These are phyloP conservation scores for Cladosporium colombiae DNA, from an alignment of 2,329 filamentous ascomycete genomes.

Conservation along the genomic window DNA sequence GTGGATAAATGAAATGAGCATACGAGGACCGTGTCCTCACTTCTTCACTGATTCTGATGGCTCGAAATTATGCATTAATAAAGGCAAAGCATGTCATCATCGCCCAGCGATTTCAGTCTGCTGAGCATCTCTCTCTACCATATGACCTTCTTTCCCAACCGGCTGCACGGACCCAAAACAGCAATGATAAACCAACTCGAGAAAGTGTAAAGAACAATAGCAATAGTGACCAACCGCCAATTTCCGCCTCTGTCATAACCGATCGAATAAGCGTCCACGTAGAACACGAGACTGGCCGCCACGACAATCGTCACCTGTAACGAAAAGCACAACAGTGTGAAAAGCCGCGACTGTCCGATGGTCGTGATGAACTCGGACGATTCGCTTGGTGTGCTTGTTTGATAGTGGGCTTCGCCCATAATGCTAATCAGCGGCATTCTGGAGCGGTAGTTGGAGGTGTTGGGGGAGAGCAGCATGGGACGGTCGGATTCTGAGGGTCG, in stretches of 20 bases:
- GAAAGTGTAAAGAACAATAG: background rate
- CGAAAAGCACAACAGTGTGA: background rate
- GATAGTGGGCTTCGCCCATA: background rate
- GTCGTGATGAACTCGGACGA: background rate
- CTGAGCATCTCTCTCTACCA: background rate
- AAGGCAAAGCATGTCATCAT: background rate
- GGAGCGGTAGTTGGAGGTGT: background rate
- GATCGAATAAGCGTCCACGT: background rate
- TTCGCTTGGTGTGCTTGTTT: background rate
- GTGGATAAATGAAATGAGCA: background rate
- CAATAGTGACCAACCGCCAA: background rate
- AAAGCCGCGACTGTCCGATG: background rate
- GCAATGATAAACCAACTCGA: background rate
- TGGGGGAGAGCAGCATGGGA: background rate
- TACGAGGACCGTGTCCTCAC: background rate
- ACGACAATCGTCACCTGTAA: background rate
- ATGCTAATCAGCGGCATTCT: background rate
- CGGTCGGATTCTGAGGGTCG: background rate
- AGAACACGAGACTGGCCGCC: constrained; percentile 7
- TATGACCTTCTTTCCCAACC: background rate
- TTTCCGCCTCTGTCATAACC: background rate
- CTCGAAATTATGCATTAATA: background rate
- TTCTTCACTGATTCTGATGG: background rate
- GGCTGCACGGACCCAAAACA: background rate
- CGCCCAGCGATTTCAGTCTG: background rate